Evolutionary conservation across 2,329 filamentous ascomycete species (phyloP), one percentile per base, ranked within the genome.

Genomic region (Talaromyces sp.): DNA sequence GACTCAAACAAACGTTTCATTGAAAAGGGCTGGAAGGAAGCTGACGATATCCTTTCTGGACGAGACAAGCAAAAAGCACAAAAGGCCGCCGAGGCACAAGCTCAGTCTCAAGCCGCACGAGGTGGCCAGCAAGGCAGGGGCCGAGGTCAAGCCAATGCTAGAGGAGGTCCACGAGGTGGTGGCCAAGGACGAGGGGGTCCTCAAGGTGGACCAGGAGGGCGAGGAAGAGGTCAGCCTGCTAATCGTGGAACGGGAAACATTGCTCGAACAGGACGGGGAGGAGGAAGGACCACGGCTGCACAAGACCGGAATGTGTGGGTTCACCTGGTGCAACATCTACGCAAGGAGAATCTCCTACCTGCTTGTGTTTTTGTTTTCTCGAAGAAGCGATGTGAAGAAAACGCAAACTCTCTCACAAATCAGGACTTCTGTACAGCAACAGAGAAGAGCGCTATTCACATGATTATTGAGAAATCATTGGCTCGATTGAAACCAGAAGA

Each of bases 351-450:
- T 58, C 84, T 99, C 3, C 85, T 99, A 3, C 95, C 95, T 0
- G 92, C 91, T 8, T 98, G 94, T 76, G 96, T 99, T 70, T 99
- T 99, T 74, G 94, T 99, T 64, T 99, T 99, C 78, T 99, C 95
- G 2, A 99, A 98, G 81, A 97, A 95, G 78, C 85, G 95, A 61
- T 98, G 95, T 72, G 95, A 99, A 77, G 93, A 98, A 75, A 99
- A 98, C 75, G 95, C 95, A 0, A 92, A 97, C 75, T 94, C 95
- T 0, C 83, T 99, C 25, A 94, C 91, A 68, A 98, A 97, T 73
- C 89, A 97, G 70, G 95, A 99, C 74, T 98, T 96, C 74, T 96
- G 91, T 75, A 97, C 91, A 5, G 92, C 93, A 0, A 86, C 89
- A 2, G 95, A 99, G 80, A 98, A 97, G 84, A 99, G 95, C 72